These are phyloP conservation scores for Moesziomyces antarcticus DNA, from an alignment of 1,284 basidiomycete species.

Conservation along the genomic window DNA sequence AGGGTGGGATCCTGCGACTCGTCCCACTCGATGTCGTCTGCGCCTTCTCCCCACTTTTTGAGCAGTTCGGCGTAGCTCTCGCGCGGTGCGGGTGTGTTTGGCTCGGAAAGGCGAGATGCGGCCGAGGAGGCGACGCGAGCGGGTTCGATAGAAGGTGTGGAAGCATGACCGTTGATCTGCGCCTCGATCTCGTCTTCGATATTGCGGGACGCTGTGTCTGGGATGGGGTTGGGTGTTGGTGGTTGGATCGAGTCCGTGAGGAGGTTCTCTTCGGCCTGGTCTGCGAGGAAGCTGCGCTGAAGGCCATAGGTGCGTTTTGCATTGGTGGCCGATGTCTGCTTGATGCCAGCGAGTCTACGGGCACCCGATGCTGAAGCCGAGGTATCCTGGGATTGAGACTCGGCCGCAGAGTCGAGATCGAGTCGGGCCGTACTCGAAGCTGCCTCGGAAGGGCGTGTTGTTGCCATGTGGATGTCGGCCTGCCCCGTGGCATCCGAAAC, in stretches of 20 bases:
- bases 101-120: constrained; percentile 1
- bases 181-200: constrained; percentile 49
- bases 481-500: background rate
- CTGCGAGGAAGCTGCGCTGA: constrained; percentile 48
- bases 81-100: constrained; percentile 11
- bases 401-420: constrained; percentile 12
- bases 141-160: background rate
- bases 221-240: background rate
- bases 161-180: constrained; percentile 14
- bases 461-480: background rate
- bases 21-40: constrained; percentile 52
- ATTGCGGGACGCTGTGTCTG: constrained; percentile 10
- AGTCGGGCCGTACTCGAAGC: constrained; percentile 6
- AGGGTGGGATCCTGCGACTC: constrained; percentile 50
- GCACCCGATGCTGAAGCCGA: constrained; percentile 5
- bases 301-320: constrained; percentile 47
- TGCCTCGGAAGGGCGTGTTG: constrained; percentile 15
- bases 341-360: constrained; percentile 43
- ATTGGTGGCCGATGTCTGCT: constrained; percentile 34
- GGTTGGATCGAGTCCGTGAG: constrained; percentile 6
- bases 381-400: constrained; percentile 30
- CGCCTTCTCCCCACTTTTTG: constrained; percentile 48
- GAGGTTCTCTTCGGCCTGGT: constrained; percentile 38
- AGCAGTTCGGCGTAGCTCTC: constrained; percentile 53
- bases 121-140: background rate